Percentiles rank a stretch among this genome's conserved stretches.
Conservation (phyloP, 1,284 basidiomycete genomes). For the Cryptococcus amylolentus region DNA sequence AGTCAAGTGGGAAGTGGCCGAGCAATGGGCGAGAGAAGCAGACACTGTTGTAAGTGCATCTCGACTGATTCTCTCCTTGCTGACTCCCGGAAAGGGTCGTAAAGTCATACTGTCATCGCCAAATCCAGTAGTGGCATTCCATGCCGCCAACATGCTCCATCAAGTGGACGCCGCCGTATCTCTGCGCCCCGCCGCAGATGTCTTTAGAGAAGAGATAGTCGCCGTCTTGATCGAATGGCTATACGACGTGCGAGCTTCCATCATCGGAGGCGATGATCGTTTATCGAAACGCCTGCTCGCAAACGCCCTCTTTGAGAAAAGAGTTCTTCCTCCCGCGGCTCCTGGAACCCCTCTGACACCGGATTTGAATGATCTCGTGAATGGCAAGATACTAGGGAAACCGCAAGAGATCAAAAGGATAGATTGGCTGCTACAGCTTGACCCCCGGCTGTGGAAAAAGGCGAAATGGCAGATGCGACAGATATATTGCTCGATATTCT, state of each 20-base stretch:
- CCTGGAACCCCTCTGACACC: slow-evolving; percentile 21
- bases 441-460: slow-evolving; percentile 42
- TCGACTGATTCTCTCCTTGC: not conserved
- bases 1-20: slow-evolving; percentile 49
- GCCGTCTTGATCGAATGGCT: slow-evolving; percentile 82
- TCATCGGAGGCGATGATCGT: slow-evolving; percentile 56
- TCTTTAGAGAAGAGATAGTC: slow-evolving; percentile 82
- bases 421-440: slow-evolving; percentile 46
- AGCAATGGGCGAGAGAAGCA: slow-evolving; percentile 63
- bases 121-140: slow-evolving; percentile 66
- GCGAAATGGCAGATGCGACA: slow-evolving; percentile 44
- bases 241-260: slow-evolving; percentile 69
- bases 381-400: slow-evolving; percentile 7
- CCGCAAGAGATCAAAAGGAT: slow-evolving; percentile 19
- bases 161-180: slow-evolving; percentile 92
- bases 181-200: slow-evolving; percentile 80
- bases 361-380: slow-evolving; percentile 26
- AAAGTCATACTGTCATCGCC: slow-evolving; percentile 77
- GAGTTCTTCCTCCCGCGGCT: slow-evolving; percentile 10
- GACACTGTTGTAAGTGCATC: slow-evolving; percentile 52
- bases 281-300: slow-evolving; percentile 70
- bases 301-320: slow-evolving; percentile 59
- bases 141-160: slow-evolving; percentile 73
- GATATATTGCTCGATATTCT: slow-evolving; percentile 34
- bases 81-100: slow-evolving; percentile 58